Evolutionary conservation across 1,284 basidiomycete species (phyloP).

Genomic region (Moniliophthora roreri): DNA sequence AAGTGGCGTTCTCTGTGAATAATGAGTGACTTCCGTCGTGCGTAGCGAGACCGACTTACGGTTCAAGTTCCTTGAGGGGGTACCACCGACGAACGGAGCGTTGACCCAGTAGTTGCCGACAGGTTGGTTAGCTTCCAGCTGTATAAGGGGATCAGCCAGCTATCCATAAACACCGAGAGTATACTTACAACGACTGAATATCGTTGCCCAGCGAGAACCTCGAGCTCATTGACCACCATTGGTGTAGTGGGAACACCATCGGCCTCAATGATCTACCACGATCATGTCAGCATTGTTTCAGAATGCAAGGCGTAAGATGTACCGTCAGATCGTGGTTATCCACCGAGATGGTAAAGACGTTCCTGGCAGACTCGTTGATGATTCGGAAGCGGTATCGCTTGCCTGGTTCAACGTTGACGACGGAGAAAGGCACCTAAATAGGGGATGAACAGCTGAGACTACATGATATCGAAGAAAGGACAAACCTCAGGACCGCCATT

Average conservation of each 20-base stretch:
- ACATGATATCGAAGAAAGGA: too few relatives aligned
- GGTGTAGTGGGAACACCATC: constrained; percentile 32
- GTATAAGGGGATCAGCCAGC: not conserved
- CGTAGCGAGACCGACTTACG: not conserved
- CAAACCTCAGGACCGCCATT: constrained; percentile 31
- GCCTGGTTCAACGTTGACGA: constrained; percentile 32
- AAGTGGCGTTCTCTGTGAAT: constrained; percentile 18
- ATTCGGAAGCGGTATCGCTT: constrained; percentile 46
- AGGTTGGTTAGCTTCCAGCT: constrained; percentile 25
- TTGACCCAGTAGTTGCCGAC: constrained; percentile 32
- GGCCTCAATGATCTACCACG: constrained; percentile 7
- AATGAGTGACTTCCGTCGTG: not conserved
- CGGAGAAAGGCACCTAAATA: constrained; percentile 20
- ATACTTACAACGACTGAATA: constrained; percentile 23
- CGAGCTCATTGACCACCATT: constrained; percentile 23
- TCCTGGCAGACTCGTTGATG: constrained; percentile 44
- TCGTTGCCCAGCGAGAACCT: constrained; percentile 27
- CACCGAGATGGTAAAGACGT: constrained; percentile 37
- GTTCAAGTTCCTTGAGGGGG: constrained; percentile 9
- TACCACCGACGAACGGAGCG: constrained; percentile 9
- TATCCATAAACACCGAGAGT: not conserved
- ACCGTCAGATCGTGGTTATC: constrained; percentile 36
- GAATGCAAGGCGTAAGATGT: constrained; percentile 12
- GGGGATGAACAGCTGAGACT: too few relatives aligned
- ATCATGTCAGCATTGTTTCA: constrained; percentile 32